A percentile compares a stretch with the other conserved stretches of the same genome.
Evolutionary conservation across 2,329 filamentous ascomycete genomes (phyloP).

Genomic region (Madurella fahalii): DNA sequence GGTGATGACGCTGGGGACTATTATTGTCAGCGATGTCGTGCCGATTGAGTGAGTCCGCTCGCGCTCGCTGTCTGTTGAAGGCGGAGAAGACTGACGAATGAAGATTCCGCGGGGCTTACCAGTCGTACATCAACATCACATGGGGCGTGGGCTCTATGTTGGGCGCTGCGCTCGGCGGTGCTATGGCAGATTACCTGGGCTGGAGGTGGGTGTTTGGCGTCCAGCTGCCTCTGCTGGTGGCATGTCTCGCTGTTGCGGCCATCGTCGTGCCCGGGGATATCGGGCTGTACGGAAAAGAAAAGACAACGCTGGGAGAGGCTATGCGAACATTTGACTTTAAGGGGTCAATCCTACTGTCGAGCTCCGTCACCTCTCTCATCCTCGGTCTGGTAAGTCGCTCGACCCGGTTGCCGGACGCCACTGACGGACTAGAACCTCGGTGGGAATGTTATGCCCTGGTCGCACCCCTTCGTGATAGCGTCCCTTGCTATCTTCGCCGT

Average conservation of each 20-base stretch:
- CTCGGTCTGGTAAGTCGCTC: conserved; percentile 49
- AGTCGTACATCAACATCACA: conserved; percentile 65
- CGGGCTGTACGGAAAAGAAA: conserved; percentile 44
- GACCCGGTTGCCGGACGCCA: background rate
- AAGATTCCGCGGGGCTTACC: conserved; percentile 61
- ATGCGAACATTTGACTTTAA: conserved; percentile 54
- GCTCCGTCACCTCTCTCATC: conserved; percentile 54
- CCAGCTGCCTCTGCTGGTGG: conserved; percentile 50
- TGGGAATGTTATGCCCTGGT: conserved; percentile 61
- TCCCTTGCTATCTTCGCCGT: conserved; percentile 47
- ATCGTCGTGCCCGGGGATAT: conserved; percentile 49
- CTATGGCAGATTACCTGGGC: conserved; percentile 65
- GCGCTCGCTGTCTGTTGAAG: background rate
- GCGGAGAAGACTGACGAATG: conserved; percentile 14
- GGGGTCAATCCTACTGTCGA: conserved; percentile 52
- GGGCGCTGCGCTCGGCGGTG: conserved; percentile 66
- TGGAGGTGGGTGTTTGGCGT: conserved; percentile 71
- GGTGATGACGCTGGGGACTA: conserved; percentile 62
- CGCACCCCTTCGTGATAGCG: conserved; percentile 53
- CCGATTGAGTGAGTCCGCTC: conserved; percentile 64
- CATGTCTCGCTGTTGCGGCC: conserved; percentile 44
- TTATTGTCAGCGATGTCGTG: conserved; percentile 70
- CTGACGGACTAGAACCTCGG: conserved; percentile 48
- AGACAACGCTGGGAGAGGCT: conserved; percentile 43
- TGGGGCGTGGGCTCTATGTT: conserved; percentile 51